Evolutionary conservation across 495 filamentous ascomycete species (phyloP).

Genomic region (Xylaria palmicola): DNA sequence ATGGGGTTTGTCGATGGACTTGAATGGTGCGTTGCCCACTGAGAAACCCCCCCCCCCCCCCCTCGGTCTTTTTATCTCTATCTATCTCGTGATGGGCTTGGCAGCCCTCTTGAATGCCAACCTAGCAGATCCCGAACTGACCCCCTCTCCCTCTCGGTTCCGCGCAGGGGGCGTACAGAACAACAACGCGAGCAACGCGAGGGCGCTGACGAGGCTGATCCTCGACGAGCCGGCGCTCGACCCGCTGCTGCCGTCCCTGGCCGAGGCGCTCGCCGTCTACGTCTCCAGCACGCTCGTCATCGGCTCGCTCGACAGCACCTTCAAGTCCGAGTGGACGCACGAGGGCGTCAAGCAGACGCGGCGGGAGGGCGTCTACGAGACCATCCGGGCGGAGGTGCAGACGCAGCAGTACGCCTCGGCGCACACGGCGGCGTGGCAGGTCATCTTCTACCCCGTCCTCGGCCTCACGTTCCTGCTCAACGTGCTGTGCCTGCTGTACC

Average conservation of each 20-base stretch:
- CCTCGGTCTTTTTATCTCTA: too few species aligned
- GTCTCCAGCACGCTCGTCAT: slow-evolving; percentile 62
- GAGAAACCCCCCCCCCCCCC: too few species aligned
- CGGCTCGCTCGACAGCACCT: slow-evolving; percentile 52
- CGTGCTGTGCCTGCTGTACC: slow-evolving; percentile 58
- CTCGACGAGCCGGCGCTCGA: slow-evolving; percentile 30
- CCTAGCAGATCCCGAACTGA: too few species aligned
- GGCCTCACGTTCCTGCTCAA: slow-evolving; percentile 62
- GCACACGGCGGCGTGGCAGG: slow-evolving; percentile 55
- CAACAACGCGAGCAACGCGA: slow-evolving; percentile 59
- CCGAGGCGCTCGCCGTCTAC: slow-evolving; percentile 67
- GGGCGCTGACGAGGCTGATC: slow-evolving; percentile 59
- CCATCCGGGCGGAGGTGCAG: slow-evolving; percentile 57
- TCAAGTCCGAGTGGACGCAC: slow-evolving; percentile 21
- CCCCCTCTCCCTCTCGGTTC: too few species aligned
- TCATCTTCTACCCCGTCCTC: slow-evolving; percentile 62
- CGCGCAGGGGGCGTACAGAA: slow-evolving; percentile 61
- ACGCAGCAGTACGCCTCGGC: slow-evolving; percentile 64
- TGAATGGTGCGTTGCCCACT: too few species aligned
- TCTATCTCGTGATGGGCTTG: too few species aligned
- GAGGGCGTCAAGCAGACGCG: background rate
- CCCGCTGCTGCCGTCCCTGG: slow-evolving; percentile 55
- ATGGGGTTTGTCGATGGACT: slow-evolving; percentile 56
- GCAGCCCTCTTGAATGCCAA: too few species aligned
- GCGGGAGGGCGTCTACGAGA: slow-evolving; percentile 46